Evolutionary conservation across 1,139 yeast genomes (phyloP).

Genomic region (Lodderomyces elongisporus): DNA sequence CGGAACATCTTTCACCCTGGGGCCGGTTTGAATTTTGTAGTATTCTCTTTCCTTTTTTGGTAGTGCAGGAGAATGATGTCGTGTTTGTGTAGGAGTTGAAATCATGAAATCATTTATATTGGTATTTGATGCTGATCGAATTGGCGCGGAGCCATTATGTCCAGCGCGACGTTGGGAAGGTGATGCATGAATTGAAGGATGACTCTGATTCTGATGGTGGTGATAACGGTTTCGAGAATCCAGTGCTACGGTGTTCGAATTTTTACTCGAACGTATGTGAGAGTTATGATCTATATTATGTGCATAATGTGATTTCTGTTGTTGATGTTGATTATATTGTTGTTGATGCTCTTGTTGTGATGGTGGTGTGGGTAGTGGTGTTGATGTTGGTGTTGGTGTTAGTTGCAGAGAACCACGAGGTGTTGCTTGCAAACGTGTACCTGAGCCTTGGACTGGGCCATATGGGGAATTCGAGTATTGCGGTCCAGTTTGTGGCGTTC

Average conservation of each 20-base stretch:
- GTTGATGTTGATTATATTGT: slow-evolving; percentile 3
- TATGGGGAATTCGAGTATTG: too few species aligned
- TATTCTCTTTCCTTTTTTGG: neutral
- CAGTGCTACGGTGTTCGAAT: too few species aligned
- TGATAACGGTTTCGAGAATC: too few species aligned
- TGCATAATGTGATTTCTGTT: slow-evolving; percentile 1
- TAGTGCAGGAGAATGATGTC: slow-evolving; percentile 10
- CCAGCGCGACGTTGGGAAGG: neutral
- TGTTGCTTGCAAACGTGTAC: too few species aligned
- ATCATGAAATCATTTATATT: slow-evolving; percentile 11
- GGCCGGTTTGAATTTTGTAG: slow-evolving; percentile 8
- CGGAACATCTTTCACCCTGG: neutral
- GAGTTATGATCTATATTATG: too few species aligned
- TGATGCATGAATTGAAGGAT: neutral
- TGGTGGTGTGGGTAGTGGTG: slow-evolving; percentile 5
- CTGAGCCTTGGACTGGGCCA: too few species aligned
- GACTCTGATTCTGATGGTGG: slow-evolving; percentile 1
- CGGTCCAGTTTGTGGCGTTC: too few species aligned
- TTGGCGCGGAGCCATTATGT: too few species aligned
- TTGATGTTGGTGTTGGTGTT: slow-evolving; percentile 5
- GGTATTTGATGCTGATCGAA: slow-evolving; percentile 13
- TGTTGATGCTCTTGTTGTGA: slow-evolving; percentile 2
- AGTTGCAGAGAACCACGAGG: too few species aligned
- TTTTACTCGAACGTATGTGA: too few species aligned
- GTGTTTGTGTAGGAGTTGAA: slow-evolving; percentile 6